A percentile compares a stretch with the other conserved stretches of the same genome.
Conservation (phyloP, 805 yeast species). For the Ogataea trehaloabstinens region DNA sequence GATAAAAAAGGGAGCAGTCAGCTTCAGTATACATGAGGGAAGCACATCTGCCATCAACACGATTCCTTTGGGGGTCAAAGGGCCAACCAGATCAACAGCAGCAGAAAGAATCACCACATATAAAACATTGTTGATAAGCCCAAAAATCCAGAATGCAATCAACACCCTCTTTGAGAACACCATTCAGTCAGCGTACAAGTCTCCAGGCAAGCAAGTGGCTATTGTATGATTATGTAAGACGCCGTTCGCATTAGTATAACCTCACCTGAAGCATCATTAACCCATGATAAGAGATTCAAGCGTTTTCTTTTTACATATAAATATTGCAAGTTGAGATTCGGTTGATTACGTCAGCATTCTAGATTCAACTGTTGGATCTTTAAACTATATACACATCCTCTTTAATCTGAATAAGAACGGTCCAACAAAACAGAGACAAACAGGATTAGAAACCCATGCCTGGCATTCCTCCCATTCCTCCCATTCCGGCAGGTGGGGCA, state of each 20-base stretch:
- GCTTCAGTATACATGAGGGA: slow-evolving; percentile 74
- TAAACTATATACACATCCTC: too few species aligned
- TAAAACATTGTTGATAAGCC: slow-evolving; percentile 81
- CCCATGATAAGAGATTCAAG: too few species aligned
- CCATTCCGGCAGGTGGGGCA: slow-evolving; percentile 61
- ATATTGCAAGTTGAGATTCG: too few species aligned
- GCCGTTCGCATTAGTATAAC: too few species aligned
- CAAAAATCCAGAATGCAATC: slow-evolving; percentile 73
- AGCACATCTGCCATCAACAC: slow-evolving; percentile 84
- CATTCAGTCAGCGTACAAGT: not conserved
- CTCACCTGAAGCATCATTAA: too few species aligned
- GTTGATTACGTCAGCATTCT: too few species aligned
- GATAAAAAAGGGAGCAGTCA: slow-evolving; percentile 75
- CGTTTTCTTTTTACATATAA: too few species aligned
- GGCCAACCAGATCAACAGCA: slow-evolving; percentile 88
- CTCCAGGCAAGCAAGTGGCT: too few species aligned
- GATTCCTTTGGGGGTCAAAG: slow-evolving; percentile 76
- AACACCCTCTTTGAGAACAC: slow-evolving; percentile 32
- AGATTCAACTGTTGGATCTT: too few species aligned
- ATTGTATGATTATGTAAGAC: too few species aligned
- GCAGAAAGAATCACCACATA: slow-evolving; percentile 91
- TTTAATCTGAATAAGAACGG: too few species aligned
- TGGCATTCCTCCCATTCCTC: slow-evolving; percentile 52
- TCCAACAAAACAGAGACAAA: too few species aligned
- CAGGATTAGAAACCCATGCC: slow-evolving; percentile 31